phyloP scores from a whole-genome alignment of 192 early-diverging fungal genomes.

The Coemansia reversa region DNA sequence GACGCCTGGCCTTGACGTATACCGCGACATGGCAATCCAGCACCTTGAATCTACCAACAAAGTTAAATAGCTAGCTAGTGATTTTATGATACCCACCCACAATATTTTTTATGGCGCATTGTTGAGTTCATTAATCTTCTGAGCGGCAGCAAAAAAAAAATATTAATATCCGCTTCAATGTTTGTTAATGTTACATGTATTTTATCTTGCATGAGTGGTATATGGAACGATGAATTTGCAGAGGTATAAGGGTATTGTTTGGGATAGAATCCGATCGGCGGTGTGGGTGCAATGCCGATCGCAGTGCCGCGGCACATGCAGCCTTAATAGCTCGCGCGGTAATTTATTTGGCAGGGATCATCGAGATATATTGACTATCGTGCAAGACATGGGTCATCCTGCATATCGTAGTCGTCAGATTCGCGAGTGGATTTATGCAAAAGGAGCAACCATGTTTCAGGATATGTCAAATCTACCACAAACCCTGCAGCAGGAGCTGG shows the following conservation, averaged over 20 bases:
- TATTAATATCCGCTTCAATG: too few species aligned
- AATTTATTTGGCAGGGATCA: slow-evolving; percentile 44
- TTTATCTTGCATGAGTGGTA: too few species aligned
- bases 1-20: slow-evolving; percentile 51
- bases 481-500: slow-evolving; percentile 52
- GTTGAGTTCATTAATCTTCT: too few species aligned
- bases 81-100: not conserved
- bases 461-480: slow-evolving; percentile 68
- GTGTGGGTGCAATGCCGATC: not conserved
- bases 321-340: not conserved
- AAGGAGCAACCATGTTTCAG: slow-evolving; percentile 62
- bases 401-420: slow-evolving; percentile 41
- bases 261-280: too few species aligned
- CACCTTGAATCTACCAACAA: slow-evolving; percentile 21
- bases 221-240: too few species aligned
- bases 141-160: too few species aligned
- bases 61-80: not conserved
- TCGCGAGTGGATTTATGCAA: slow-evolving; percentile 43
- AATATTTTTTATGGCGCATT: not conserved
- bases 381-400: slow-evolving; percentile 7
- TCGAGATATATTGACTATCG: slow-evolving; percentile 13
- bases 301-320: not conserved
- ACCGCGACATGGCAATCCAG: slow-evolving; percentile 41
- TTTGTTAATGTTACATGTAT: too few species aligned
- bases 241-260: too few species aligned